phyloP scores from a whole-genome alignment of 192 early-diverging fungal genomes.

The Podila verticillata region DNA sequence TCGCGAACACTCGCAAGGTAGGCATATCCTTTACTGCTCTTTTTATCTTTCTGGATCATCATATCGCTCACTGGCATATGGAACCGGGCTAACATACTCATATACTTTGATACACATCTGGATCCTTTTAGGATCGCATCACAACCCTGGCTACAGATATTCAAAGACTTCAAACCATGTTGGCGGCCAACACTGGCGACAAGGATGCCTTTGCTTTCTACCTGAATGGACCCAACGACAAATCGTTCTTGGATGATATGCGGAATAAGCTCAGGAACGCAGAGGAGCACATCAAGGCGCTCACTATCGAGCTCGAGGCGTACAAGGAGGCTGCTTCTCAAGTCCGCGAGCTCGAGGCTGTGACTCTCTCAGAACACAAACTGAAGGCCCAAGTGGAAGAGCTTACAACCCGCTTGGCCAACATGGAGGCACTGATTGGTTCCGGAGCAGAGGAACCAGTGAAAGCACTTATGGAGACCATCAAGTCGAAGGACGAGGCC shows the following conservation, averaged over 20 bases:
- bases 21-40: too few relatives aligned
- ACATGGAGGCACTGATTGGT: slow-evolving; percentile 40
- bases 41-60: too few relatives aligned
- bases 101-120: too few relatives aligned
- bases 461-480: slow-evolving; percentile 25
- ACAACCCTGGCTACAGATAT: slow-evolving; percentile 68
- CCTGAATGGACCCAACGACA: slow-evolving; percentile 54
- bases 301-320: slow-evolving; percentile 26
- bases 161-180: slow-evolving; percentile 65
- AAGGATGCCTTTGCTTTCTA: slow-evolving; percentile 65
- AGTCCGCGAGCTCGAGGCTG: slow-evolving; percentile 11
- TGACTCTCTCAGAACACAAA: slow-evolving; percentile 52
- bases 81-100: too few relatives aligned
- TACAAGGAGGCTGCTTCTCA: slow-evolving; percentile 29
- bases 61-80: too few relatives aligned
- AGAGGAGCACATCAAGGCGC: slow-evolving; percentile 55
- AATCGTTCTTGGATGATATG: slow-evolving; percentile 65
- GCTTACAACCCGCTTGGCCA: slow-evolving; percentile 43
- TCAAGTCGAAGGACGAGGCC: slow-evolving; percentile 60
- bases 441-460: slow-evolving; percentile 35
- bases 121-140: slow-evolving; percentile 68
- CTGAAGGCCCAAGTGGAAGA: slow-evolving; percentile 57
- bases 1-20: slow-evolving; percentile 58
- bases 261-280: slow-evolving; percentile 61
- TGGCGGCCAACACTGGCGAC: slow-evolving; percentile 66